Evolutionary conservation across 495 filamentous ascomycete species (phyloP), one percentile per base, ranked within the genome.

Genomic region (Hypoxylon rickii): DNA sequence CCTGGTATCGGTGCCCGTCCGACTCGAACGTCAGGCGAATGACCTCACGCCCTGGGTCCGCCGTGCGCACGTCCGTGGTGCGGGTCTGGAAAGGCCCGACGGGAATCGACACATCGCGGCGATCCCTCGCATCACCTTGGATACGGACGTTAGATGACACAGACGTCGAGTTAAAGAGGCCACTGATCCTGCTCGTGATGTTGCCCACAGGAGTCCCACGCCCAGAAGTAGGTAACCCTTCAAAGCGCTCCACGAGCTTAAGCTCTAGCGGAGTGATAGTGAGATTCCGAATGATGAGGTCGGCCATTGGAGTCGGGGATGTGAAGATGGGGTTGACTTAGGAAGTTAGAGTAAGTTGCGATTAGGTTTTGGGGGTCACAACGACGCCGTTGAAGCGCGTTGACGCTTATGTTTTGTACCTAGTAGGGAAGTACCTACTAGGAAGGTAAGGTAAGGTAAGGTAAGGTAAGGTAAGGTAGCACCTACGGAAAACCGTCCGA

Each of bases 261-360:
- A 97, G 75, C 37, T 85, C 81, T 21, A 97, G 74, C 1, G 85
- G 77, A 4, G 79, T 89, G 55, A 83, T 75, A 31, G 92, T 93
- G 50, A 96, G 79, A 68, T 98, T 98, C 59, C 93, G 92, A 68
- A 98, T 85, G 3, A 84, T 91, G 37, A 97, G 71, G 47, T 76
- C 58, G 39, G 68, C 62, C 73, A 75, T 72, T 55, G 39, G 13
- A 33, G 36, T 45, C 10, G 8, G 18, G 32, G 21, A 21, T 32
- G 46, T 36, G 17, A 37, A 13, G 15, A 22, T 18, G 42, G 32
- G 26, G 24, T 20, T 43, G 34, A 36, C 46, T 17, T 34, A 54
- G 37, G 11, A 36, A 58, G 22, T 7, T 34, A 7, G 6, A n/a
- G 54, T 48, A 38, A 43, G n/a, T n/a, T n/a, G n/a, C n/a, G n/a